Conservation (phyloP, 2,329 filamentous ascomycete genomes). For the Cytospora schulzeri region DNA sequence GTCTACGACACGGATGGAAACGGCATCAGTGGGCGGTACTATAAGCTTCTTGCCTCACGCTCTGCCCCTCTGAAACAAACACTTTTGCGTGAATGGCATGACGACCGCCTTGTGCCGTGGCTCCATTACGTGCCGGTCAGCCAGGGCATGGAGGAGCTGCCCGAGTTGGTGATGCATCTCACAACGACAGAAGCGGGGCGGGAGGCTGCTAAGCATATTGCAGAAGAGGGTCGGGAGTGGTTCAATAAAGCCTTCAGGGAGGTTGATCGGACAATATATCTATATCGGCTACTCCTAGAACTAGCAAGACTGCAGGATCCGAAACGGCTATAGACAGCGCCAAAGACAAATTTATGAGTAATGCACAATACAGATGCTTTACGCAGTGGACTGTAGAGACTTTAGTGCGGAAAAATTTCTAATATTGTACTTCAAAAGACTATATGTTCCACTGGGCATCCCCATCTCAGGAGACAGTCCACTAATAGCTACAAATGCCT, state of each 20-base stretch:
- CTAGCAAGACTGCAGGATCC: constrained; percentile 46
- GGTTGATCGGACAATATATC: constrained; percentile 61
- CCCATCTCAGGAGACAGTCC: background rate
- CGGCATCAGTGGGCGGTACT: constrained; percentile 56
- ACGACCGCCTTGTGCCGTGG: constrained; percentile 58
- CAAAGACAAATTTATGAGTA: too few species aligned
- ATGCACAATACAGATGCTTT: too few species aligned
- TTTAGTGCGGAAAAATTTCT: too few species aligned
- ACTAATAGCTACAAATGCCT: constrained; percentile 58
- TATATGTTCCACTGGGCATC: background rate
- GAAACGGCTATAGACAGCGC: background rate
- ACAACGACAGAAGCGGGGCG: constrained; percentile 49
- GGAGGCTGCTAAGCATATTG: constrained; percentile 51
- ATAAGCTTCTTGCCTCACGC: constrained; percentile 51
- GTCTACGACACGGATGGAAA: constrained; percentile 60
- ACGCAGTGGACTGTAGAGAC: too few species aligned
- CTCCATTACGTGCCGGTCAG: constrained; percentile 59
- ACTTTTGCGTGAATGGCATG: constrained; percentile 59
- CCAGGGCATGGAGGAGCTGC: constrained; percentile 51
- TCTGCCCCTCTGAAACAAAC: constrained; percentile 55
- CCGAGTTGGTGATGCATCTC: constrained; percentile 52
- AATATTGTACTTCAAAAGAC: too few species aligned
- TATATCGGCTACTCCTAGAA: constrained; percentile 64
- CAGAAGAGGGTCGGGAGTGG: constrained; percentile 58
- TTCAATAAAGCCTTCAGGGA: constrained; percentile 54